Conservation (phyloP, 345 rosid species). For the Euclidium syriacum region DNA sequence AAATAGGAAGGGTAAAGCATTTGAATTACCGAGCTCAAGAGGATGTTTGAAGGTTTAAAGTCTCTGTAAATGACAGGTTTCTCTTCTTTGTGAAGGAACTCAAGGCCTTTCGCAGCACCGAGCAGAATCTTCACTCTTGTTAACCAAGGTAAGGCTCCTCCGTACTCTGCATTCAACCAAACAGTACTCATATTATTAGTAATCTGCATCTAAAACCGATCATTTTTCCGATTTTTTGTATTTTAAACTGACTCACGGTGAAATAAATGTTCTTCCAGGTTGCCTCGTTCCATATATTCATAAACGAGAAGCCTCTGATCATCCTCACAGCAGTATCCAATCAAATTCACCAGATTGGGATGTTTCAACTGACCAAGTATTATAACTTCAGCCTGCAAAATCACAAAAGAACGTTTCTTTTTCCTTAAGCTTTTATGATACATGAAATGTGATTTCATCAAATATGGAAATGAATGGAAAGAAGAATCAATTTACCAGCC, state of each 20-base stretch:
- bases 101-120: conserved; percentile 86
- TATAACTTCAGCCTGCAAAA: conserved; percentile 66
- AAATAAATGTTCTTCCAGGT: conserved; percentile 76
- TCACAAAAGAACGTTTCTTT: neutral
- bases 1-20: neutral
- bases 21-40: conserved; percentile 55
- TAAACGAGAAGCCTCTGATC: conserved; percentile 70
- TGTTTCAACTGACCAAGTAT: conserved; percentile 83
- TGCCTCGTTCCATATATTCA: conserved; percentile 74
- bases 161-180: conserved; percentile 42
- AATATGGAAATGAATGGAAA: conserved; percentile 6
- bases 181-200: conserved; percentile 8
- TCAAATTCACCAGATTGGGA: conserved; percentile 65
- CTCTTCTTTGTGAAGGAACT: conserved; percentile 65
- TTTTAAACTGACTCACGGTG: conserved; percentile 38
- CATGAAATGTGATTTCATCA: neutral
- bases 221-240: neutral
- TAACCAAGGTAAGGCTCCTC: conserved; percentile 64
- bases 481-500: conserved; percentile 58
- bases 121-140: conserved; percentile 76
- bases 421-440: neutral
- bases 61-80: conserved; percentile 80
- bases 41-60: conserved; percentile 73
- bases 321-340: conserved; percentile 80
- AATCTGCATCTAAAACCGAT: neutral